Base-by-base conservation (phyloP, 1,284 basidiomycete species). In the Pseudozyma hubeiensis region DNA sequence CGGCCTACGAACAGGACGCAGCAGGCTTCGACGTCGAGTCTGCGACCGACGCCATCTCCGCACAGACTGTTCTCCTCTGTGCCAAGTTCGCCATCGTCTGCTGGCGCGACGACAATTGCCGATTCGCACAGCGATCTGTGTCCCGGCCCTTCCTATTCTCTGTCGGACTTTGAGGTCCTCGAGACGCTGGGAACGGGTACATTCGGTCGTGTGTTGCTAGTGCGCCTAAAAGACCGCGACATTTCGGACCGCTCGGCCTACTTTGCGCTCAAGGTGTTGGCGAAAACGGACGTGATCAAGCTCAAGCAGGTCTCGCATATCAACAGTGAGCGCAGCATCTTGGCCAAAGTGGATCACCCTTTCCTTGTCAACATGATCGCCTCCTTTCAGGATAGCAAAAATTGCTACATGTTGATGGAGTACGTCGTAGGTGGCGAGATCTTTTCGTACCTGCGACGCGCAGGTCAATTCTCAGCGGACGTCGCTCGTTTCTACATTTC, bases 221-320 rank as follows among this genome's bases (percentile, higher is more conserved):
- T 81, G 1, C 73, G 77, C 5, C 59, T 62, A 33, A 67, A 64
- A 46, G 45, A 43, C 9, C 50, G 60, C 39, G 40, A 58, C 11
- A 13, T 49, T 6, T 19, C 56, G 6, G 59, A 68, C 16, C 75
- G 72, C 14, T 54, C 57, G 16, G 50, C 75, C 11, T 81, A 86
- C 84, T 87, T 86, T 75, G 87, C 87, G 9, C 85, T 87, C 84
- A 89, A 89, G 81, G 87, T 88, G 7, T 78, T 89, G 39, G 82
- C 85, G 40, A 88, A 89, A 78, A 80, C 83, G 6, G 87, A 88
- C 65, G 85, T 88, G 55, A 87, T 88, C 33, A 82, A 86, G 29
- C 76, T 88, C 35, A 87, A 88, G 67, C 88, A 89, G 75, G 86
- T 89, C 39, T 87, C 88, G 77, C 88, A 89, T 71, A 87, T 88